Percentiles rank a stretch among this genome's conserved stretches.
Conservation (phyloP, 768 basidiomycete species). For the Leucocoprinus leucothites region DNA sequence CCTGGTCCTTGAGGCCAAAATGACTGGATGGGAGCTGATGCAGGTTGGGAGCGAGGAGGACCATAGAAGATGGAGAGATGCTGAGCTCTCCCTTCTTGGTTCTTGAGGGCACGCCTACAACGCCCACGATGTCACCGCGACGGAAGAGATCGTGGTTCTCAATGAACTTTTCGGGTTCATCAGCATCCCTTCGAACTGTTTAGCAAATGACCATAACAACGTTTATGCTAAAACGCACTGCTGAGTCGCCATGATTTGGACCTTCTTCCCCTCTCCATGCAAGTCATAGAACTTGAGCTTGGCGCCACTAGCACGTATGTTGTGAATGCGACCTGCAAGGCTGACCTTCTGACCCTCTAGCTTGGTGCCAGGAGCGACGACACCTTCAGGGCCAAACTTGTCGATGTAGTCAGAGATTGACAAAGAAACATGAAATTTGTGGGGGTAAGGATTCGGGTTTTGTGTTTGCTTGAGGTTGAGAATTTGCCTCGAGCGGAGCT, state of each 20-base stretch:
- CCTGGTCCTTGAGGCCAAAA: conserved; percentile 96
- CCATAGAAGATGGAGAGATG: conserved; percentile 75
- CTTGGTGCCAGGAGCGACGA: conserved; percentile 65
- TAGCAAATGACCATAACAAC: background rate
- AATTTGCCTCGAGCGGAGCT: conserved; percentile 87
- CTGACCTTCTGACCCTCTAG: conserved; percentile 54
- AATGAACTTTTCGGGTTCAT: conserved; percentile 61
- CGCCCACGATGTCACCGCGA: conserved; percentile 95
- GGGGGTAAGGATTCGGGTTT: conserved; percentile 93
- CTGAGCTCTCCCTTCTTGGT: conserved; percentile 96
- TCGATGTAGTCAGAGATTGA: conserved; percentile 75
- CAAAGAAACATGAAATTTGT: conserved; percentile 92
- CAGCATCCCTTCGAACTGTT: conserved; percentile 48
- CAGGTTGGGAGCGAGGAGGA: conserved; percentile 91
- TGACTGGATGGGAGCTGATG: conserved; percentile 93
- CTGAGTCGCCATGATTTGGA: conserved; percentile 92
- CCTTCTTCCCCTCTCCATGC: conserved; percentile 86
- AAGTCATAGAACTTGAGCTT: conserved; percentile 96
- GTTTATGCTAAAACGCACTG: conserved; percentile 47
- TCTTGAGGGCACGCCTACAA: conserved; percentile 83
- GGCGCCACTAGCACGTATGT: conserved; percentile 75
- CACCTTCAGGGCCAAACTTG: conserved; percentile 69
- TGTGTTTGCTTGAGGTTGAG: conserved; percentile 80
- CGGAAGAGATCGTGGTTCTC: conserved; percentile 82
- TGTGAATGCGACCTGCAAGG: conserved; percentile 90